A percentile compares a stretch with the other conserved stretches of the same genome.
These are phyloP conservation scores for Penicillium goetzii DNA, from an alignment of 495 filamentous ascomycete species.

Conservation along the genomic window DNA sequence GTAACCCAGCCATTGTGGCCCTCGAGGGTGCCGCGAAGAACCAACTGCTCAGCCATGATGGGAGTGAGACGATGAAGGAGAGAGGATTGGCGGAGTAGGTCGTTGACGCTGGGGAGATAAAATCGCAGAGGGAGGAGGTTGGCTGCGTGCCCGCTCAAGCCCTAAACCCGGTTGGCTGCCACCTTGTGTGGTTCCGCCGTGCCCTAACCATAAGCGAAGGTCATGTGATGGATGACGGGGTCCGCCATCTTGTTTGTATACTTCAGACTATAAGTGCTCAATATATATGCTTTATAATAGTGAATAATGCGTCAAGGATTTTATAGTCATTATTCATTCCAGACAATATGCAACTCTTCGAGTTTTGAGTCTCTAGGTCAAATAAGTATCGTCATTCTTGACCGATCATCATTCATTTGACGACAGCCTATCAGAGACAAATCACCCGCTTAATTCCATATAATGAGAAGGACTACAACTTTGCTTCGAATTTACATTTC, in stretches of 20 bases:
- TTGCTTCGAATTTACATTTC: neutral
- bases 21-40: constrained; percentile 96
- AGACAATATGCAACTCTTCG: neutral
- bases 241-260: neutral
- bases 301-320: neutral
- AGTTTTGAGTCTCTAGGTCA: neutral
- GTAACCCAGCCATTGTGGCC: constrained; percentile 83
- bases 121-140: constrained; percentile 46
- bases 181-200: constrained; percentile 43
- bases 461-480: neutral
- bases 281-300: neutral
- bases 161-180: constrained; percentile 45
- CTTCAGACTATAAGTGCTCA: neutral
- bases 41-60: constrained; percentile 91
- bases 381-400: neutral
- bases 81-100: constrained; percentile 53
- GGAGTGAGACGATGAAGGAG: constrained; percentile 52
- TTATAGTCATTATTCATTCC: neutral
- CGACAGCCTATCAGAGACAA: neutral
- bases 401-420: neutral
- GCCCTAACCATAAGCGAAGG: constrained; percentile 48
- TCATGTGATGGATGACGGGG: constrained; percentile 23
- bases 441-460: neutral
- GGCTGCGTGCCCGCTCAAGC: constrained; percentile 44
- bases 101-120: constrained; percentile 55